These are phyloP conservation scores for Bothriochloa decipiens DNA, from an alignment of 176 grass and related monocot species.

Conservation along the genomic window DNA sequence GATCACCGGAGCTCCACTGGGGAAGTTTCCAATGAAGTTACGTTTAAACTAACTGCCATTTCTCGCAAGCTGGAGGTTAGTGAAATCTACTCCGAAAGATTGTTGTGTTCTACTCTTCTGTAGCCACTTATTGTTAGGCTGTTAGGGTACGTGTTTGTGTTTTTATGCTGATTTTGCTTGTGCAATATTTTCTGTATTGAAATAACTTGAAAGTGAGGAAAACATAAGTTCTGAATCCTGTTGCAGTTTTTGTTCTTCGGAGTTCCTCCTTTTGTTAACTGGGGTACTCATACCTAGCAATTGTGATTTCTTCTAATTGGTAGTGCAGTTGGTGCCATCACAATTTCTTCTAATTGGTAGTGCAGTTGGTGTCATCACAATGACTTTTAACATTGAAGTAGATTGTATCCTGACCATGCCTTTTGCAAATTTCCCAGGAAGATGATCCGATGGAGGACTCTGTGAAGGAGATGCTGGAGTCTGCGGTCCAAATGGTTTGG, in stretches of 20 bases:
- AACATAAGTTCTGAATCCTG: background rate
- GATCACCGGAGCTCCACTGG: conserved; percentile 51
- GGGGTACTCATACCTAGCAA: too few relatives aligned
- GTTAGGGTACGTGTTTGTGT: background rate
- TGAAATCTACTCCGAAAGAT: conserved; percentile 24
- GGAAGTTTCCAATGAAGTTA: conserved; percentile 67
- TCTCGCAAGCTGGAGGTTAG: conserved; percentile 57
- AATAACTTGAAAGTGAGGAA: background rate
- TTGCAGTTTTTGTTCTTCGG: background rate
- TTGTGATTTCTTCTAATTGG: too few relatives aligned
- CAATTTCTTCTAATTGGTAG: background rate
- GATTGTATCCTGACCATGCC: background rate
- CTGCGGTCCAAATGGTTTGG: conserved; percentile 39
- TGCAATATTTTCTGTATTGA: background rate
- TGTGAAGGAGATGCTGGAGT: conserved; percentile 47
- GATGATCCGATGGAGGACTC: background rate
- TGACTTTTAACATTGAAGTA: background rate
- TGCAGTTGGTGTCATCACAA: background rate
- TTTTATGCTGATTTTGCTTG: background rate
- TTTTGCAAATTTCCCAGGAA: conserved; percentile 16
- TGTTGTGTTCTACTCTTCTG: background rate
- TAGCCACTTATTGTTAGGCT: background rate
- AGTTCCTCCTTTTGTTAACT: background rate
- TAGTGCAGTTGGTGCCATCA: background rate
- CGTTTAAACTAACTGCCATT: conserved; percentile 52